Evolutionary conservation across 192 early-diverging fungal genomes (phyloP).

Genomic region (Podochytrium sp.): DNA sequence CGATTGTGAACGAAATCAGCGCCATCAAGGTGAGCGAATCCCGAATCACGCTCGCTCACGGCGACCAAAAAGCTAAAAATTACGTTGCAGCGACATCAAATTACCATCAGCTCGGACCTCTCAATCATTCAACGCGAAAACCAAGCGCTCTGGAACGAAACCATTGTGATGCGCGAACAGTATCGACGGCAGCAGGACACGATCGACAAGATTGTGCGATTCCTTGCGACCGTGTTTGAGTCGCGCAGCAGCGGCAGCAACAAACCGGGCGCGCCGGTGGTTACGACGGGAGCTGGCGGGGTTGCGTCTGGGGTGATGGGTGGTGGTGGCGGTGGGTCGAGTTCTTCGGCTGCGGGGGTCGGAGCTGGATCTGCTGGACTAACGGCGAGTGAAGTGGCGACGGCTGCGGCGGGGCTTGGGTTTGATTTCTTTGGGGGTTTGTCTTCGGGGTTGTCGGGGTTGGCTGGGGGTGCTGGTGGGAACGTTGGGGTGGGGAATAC

Average conservation of each 20-base stretch:
- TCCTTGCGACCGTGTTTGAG: conserved; percentile 86
- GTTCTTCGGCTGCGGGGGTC: background rate
- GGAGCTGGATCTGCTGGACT: background rate
- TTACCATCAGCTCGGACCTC: conserved; percentile 84
- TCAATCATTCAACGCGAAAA: conserved; percentile 88
- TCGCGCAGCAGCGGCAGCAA: conserved; percentile 30
- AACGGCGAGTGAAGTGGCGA: background rate
- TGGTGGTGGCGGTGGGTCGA: background rate
- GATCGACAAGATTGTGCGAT: conserved; percentile 92
- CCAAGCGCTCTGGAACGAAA: conserved; percentile 87
- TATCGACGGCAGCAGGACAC: conserved; percentile 87
- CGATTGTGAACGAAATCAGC: conserved; percentile 71
- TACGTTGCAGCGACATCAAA: conserved; percentile 80
- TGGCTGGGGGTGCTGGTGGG: background rate
- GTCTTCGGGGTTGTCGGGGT: conserved; percentile 4
- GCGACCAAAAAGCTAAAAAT: too few relatives aligned
- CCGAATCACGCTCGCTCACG: background rate
- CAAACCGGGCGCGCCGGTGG: conserved; percentile 7
- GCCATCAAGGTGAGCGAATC: conserved; percentile 64
- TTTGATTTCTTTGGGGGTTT: conserved; percentile 1
- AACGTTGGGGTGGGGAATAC: background rate
- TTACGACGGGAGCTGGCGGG: background rate
- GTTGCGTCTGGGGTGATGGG: background rate
- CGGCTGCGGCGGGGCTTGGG: background rate
- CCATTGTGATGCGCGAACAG: conserved; percentile 69